Percentiles rank a stretch among this genome's conserved stretches.
phyloP scores from a whole-genome alignment of 345 rosid genomes.

The Theobroma cacao region DNA sequence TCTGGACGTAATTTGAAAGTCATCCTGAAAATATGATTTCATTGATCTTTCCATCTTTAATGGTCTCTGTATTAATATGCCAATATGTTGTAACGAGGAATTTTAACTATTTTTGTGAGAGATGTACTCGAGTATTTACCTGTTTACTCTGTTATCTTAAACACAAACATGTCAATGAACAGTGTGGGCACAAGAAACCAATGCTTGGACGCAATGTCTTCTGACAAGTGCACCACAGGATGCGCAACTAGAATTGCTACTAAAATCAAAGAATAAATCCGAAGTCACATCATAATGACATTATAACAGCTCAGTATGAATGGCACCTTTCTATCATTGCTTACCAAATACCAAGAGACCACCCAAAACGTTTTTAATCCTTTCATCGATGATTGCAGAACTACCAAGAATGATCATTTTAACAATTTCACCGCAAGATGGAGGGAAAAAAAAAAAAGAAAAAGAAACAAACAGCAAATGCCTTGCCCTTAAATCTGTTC shows the following conservation, averaged over 20 bases:
- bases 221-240: not conserved
- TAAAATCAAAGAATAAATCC: too few relatives aligned
- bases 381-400: not conserved
- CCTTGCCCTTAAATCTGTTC: not conserved
- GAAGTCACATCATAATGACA: not conserved
- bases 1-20: too few relatives aligned
- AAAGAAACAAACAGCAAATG: not conserved
- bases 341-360: not conserved
- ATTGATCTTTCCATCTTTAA: too few relatives aligned
- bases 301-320: not conserved
- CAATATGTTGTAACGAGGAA: too few relatives aligned
- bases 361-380: not conserved
- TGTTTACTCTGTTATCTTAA: too few relatives aligned
- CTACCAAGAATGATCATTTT: not conserved
- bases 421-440: not conserved
- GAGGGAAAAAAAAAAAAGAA: not conserved
- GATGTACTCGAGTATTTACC: too few relatives aligned
- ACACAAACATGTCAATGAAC: too few relatives aligned
- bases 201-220: not conserved
- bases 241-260: not conserved
- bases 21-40: not conserved
- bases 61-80: too few relatives aligned
- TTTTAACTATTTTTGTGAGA: too few relatives aligned
- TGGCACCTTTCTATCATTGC: not conserved
- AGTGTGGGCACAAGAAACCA: not conserved